phyloP scores from a whole-genome alignment of 768 basidiomycete species.

The Suillus clintonianus region DNA sequence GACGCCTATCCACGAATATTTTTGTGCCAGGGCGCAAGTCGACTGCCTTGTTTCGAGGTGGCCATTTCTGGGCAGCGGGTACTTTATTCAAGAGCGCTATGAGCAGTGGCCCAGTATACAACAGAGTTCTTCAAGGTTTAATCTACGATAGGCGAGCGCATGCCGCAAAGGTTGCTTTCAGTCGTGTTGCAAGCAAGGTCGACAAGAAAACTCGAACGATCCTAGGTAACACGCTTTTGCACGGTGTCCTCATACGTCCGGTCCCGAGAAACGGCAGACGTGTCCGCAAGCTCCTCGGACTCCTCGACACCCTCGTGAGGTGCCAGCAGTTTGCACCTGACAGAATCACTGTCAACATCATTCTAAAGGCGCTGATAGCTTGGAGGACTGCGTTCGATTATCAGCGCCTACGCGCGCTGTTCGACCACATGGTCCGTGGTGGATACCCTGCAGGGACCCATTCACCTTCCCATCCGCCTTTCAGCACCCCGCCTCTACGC shows the following conservation, averaged over 20 bases:
- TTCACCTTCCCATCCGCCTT: conserved; percentile 42
- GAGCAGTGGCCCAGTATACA: conserved; percentile 21
- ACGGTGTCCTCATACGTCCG: conserved; percentile 39
- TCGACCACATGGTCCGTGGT: conserved; percentile 59
- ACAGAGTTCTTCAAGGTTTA: conserved; percentile 29
- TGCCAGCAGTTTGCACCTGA: conserved; percentile 59
- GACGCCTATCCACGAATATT: neutral
- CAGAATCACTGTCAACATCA: conserved; percentile 68
- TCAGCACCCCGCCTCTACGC: conserved; percentile 36
- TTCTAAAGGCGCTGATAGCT: conserved; percentile 59
- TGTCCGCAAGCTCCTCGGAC: conserved; percentile 42
- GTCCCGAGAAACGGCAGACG: conserved; percentile 44
- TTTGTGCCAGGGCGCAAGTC: neutral
- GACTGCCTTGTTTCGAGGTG: neutral
- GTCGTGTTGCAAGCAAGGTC: conserved; percentile 25
- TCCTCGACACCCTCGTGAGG: conserved; percentile 44
- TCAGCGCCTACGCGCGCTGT: conserved; percentile 51
- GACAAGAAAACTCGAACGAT: conserved; percentile 38
- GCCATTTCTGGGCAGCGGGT: neutral
- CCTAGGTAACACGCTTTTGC: conserved; percentile 60
- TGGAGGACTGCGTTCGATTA: conserved; percentile 49
- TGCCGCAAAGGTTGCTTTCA: conserved; percentile 47
- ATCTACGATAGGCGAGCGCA: conserved; percentile 42
- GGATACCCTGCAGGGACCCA: conserved; percentile 53
- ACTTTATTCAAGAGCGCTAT: neutral